Base-by-base conservation (phyloP, 345 rosid species). In the Gossypium longicalyx region DNA sequence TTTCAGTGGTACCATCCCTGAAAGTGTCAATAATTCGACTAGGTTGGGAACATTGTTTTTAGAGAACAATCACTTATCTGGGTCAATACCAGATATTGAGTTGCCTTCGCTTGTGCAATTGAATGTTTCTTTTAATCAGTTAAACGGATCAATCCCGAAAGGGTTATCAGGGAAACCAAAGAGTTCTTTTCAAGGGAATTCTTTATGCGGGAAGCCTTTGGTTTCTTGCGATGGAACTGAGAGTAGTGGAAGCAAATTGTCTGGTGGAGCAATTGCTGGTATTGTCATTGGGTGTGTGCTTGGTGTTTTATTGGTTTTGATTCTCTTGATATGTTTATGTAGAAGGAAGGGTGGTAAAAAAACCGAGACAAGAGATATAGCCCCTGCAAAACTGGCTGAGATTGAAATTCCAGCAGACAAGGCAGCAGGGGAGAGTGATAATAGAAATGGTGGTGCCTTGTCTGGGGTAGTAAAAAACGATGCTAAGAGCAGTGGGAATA, bases 171-270 rank as follows among this genome's bases (percentile, higher is more conserved):
- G 77, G 22, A 74, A 84, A 81, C 78, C 84, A 20, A 43, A 72
- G 34, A 68, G 81, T 65, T 80, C 88, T 22, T 94, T 92, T 71
- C 58, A 72, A 60, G 97, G 97, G 2, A 92, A 86, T 76, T 87
- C 85, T 0, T 87, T 94, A 1, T 94, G 98, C 65, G 98, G 97
- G 59, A 72, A 82, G 66, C 98, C 98, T 22, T 80, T 94, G 2
- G 72, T 71, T 7, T 52, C 86, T 60, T 89, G 94, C 44, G 43
- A 83, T 44, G 88, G 67, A 15, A 62, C 58, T 6, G 78, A 67
- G 0, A 23, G 71, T 3, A 80, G 76, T 9, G 59, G 57, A 25
- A 81, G 76, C 71, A 86, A 83, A 75, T 63, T 92, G 61, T 86
- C 92, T 0, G 84, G 84, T 44, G 92, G 89, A 74, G 97, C 85